Conservation (phyloP, 1,284 basidiomycete species). For the Cutaneotrichosporon sp. region DNA sequence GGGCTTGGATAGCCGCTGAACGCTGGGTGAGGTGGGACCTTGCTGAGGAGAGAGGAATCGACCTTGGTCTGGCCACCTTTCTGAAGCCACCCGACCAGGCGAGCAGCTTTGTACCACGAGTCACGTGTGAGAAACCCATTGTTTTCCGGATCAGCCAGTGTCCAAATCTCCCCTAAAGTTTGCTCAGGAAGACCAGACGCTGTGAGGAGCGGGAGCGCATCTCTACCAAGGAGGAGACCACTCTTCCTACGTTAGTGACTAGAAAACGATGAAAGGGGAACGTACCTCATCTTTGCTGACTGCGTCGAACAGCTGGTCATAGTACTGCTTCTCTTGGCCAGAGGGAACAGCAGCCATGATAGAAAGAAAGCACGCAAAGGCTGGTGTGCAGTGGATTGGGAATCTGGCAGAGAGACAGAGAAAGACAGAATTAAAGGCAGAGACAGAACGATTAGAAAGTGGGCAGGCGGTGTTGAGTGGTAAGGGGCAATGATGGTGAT, state of each 20-base stretch:
- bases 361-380: too few species aligned
- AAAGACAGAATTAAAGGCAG: too few species aligned
- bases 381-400: too few species aligned
- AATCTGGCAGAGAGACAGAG: too few species aligned
- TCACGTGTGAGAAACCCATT: conserved; percentile 84
- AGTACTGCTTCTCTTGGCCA: conserved; percentile 40
- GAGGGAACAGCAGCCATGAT: conserved; percentile 7
- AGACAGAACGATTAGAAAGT: too few species aligned
- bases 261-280: too few species aligned
- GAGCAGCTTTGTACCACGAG: conserved; percentile 75
- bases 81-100: conserved; percentile 90
- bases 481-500: too few species aligned
- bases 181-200: conserved; percentile 70
- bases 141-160: conserved; percentile 84
- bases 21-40: conserved; percentile 70
- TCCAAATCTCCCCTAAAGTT: conserved; percentile 92
- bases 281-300: conserved; percentile 43
- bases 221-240: conserved; percentile 76
- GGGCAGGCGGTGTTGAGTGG: too few species aligned
- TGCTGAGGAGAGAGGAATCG: conserved; percentile 22
- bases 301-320: conserved; percentile 42
- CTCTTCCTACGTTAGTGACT: too few species aligned
- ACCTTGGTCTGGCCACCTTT: conserved; percentile 54
- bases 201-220: conserved; percentile 72
- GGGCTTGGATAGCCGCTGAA: conserved; percentile 64